phyloP scores from a whole-genome alignment of 2,329 filamentous ascomycete genomes.

The Cryphonectria japonica region DNA sequence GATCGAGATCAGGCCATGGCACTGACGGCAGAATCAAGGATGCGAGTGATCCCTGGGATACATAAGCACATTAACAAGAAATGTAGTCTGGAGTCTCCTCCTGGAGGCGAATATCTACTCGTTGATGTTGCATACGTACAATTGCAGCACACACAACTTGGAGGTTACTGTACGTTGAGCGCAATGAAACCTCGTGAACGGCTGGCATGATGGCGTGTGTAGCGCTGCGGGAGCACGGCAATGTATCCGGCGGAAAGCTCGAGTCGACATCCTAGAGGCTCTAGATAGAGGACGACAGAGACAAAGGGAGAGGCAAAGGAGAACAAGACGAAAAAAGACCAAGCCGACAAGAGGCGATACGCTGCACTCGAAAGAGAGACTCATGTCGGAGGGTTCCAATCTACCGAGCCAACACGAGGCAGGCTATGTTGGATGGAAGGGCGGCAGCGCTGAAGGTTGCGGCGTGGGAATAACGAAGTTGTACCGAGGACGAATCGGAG shows the following conservation, averaged over 20 bases:
- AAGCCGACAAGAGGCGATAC: too few relatives aligned
- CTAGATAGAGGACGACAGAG: neutral
- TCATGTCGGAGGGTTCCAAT: neutral
- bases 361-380: neutral
- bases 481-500: conserved; percentile 4
- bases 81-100: neutral
- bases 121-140: neutral
- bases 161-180: neutral
- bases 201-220: neutral
- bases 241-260: conserved; percentile 13
- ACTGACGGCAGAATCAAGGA: neutral
- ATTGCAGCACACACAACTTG: neutral
- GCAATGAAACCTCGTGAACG: neutral
- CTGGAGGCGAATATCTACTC: neutral
- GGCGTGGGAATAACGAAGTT: neutral
- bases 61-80: neutral
- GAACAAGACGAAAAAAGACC: neutral
- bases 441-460: neutral
- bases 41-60: conserved; percentile 1
- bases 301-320: neutral
- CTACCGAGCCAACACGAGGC: neutral
- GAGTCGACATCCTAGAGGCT: conserved; percentile 5
- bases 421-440: neutral
- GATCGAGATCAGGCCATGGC: neutral
- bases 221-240: conserved; percentile 22